A percentile compares a stretch with the other conserved stretches of the same genome.
These are phyloP conservation scores for Solanum hybrid DNA, from an alignment of 305 asterid species.

Conservation along the genomic window DNA sequence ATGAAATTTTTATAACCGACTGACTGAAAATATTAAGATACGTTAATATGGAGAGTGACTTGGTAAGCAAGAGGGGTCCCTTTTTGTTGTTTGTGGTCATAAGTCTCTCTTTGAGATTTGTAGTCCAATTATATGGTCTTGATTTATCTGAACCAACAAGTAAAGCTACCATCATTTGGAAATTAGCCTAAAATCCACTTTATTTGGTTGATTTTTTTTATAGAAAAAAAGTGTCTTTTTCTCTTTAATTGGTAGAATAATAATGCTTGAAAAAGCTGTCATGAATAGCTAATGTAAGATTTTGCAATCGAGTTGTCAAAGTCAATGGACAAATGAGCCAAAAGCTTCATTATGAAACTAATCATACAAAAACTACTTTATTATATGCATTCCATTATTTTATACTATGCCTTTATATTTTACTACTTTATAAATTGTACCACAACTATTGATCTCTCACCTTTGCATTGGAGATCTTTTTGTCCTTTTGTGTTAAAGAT, in stretches of 20 bases:
- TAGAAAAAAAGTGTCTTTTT: background rate
- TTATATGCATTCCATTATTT: background rate
- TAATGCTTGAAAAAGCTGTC: conserved; percentile 1
- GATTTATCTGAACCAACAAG: background rate
- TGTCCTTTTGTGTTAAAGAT: background rate
- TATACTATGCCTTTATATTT: background rate
- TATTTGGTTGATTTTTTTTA: background rate
- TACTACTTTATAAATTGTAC: background rate
- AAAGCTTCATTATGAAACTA: background rate
- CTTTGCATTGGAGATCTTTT: conserved; percentile 1
- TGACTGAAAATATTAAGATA: background rate
- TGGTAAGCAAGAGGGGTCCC: background rate
- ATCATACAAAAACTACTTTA: background rate
- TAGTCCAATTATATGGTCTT: background rate
- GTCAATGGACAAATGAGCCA: conserved; percentile 1
- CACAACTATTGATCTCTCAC: background rate
- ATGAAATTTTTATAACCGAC: background rate
- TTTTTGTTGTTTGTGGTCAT: background rate
- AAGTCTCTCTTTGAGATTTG: background rate
- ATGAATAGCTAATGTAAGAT: background rate
- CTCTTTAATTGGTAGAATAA: background rate
- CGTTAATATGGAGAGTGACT: background rate
- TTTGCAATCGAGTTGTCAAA: background rate
- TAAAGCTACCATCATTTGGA: background rate
- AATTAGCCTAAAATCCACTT: background rate